Conservation (phyloP, 78 protist species). For the Dictyostelium citrinum region DNA sequence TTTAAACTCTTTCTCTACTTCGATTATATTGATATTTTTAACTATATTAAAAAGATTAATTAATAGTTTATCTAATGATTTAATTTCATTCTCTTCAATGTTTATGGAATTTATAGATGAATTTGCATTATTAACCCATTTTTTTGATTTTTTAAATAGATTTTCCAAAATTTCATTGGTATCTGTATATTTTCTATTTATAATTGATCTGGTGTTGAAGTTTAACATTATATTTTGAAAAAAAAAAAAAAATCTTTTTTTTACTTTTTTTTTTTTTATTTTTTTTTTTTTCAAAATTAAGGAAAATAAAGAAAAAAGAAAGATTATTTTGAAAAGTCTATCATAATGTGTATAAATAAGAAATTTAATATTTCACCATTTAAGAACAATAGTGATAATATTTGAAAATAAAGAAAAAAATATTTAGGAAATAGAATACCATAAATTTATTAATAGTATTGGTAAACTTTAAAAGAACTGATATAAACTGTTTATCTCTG, state of each 20-base stretch:
- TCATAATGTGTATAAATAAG: neutral
- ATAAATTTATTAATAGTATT: neutral
- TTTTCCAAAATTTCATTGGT: neutral
- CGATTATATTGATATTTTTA: neutral
- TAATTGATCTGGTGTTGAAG: neutral
- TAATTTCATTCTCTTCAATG: neutral
- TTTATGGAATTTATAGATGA: neutral
- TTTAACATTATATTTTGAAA: neutral
- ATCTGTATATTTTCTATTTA: neutral
- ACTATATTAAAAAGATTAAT: neutral
- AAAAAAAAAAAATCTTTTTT: neutral
- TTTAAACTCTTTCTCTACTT: neutral
- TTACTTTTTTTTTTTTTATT: neutral
- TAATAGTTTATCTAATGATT: neutral
- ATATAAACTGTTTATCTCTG: too few relatives aligned
- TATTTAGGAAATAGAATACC: neutral
- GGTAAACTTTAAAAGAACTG: constrained; percentile 2
- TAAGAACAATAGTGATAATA: neutral
- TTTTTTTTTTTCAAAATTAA: neutral
- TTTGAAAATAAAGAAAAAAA: neutral
- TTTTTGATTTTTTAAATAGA: neutral
- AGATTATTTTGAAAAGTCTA: neutral
- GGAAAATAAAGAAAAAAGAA: neutral
- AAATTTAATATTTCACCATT: neutral
- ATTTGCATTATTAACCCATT: neutral